A percentile compares a stretch with the other conserved stretches of the same genome.
Evolutionary conservation across 495 filamentous ascomycete species (phyloP).

Genomic region (Penicillium longicatenatum): DNA sequence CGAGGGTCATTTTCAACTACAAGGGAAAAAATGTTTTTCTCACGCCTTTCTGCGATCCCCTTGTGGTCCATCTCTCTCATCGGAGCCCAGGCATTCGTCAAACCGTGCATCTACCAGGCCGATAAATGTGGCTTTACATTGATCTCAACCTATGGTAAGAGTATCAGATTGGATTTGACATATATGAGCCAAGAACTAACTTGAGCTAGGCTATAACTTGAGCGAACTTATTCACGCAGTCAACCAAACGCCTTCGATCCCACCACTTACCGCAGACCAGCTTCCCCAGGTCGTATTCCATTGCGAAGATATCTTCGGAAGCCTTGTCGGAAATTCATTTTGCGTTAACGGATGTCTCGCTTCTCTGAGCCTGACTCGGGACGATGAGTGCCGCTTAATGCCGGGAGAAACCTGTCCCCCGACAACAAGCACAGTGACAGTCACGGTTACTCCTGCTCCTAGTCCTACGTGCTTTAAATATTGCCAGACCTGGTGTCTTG

Average conservation of each 20-base stretch:
- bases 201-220: constrained; percentile 15
- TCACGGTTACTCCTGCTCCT: background rate
- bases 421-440: constrained; percentile 10
- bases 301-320: constrained; percentile 21
- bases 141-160: constrained; percentile 18
- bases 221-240: constrained; percentile 19
- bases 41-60: background rate
- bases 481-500: constrained; percentile 17
- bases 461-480: constrained; percentile 8
- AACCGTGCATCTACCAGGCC: constrained; percentile 24
- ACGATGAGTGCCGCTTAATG: constrained; percentile 19
- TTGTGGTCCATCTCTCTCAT: constrained; percentile 1
- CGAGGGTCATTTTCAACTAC: too few relatives aligned
- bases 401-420: constrained; percentile 6
- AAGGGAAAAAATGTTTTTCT: background rate
- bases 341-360: constrained; percentile 19
- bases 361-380: constrained; percentile 1
- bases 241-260: constrained; percentile 22
- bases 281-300: constrained; percentile 22
- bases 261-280: constrained; percentile 12
- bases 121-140: constrained; percentile 25
- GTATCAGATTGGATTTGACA: background rate
- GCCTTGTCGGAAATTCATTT: constrained; percentile 19
- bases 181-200: background rate
- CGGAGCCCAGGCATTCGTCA: constrained; percentile 11